A percentile compares a stretch with the other conserved stretches of the same genome.
Evolutionary conservation across 768 basidiomycete species (phyloP).

Genomic region (Leccinum rimulosum): DNA sequence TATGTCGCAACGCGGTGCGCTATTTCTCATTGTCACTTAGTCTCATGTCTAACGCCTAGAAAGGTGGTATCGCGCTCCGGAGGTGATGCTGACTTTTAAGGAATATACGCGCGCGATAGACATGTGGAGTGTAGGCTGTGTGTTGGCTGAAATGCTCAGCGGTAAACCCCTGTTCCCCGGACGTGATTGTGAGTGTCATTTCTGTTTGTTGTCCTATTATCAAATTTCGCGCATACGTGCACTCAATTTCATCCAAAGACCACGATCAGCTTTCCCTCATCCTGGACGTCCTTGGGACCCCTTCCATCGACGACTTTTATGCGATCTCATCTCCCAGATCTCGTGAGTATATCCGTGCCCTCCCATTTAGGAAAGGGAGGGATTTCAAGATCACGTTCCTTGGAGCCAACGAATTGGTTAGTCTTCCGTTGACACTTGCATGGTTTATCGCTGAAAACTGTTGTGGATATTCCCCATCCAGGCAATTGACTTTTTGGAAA

Average conservation of each 20-base stretch:
- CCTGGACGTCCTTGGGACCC: conserved; percentile 90
- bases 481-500: conserved; percentile 78
- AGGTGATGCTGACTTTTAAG: conserved; percentile 98
- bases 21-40: background rate
- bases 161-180: conserved; percentile 95
- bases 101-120: conserved; percentile 90
- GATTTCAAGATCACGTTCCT: conserved; percentile 70
- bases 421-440: background rate
- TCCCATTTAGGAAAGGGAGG: conserved; percentile 82
- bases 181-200: conserved; percentile 63
- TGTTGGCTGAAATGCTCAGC: conserved; percentile 86
- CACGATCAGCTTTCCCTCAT: conserved; percentile 93
- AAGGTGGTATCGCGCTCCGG: conserved; percentile 96
- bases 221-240: background rate
- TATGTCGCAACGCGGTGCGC: conserved; percentile 89
- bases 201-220: background rate
- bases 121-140: conserved; percentile 85
- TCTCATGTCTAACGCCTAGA: conserved; percentile 2
- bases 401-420: conserved; percentile 65
- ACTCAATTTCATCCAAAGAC: conserved; percentile 43
- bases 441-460: background rate
- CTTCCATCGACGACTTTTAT: conserved; percentile 91
- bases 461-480: conserved; percentile 20
- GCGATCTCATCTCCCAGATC: conserved; percentile 80
- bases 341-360: conserved; percentile 83